These are phyloP conservation scores for Canavalia gladiata DNA, from an alignment of 306 rosid species.

Conservation along the genomic window DNA sequence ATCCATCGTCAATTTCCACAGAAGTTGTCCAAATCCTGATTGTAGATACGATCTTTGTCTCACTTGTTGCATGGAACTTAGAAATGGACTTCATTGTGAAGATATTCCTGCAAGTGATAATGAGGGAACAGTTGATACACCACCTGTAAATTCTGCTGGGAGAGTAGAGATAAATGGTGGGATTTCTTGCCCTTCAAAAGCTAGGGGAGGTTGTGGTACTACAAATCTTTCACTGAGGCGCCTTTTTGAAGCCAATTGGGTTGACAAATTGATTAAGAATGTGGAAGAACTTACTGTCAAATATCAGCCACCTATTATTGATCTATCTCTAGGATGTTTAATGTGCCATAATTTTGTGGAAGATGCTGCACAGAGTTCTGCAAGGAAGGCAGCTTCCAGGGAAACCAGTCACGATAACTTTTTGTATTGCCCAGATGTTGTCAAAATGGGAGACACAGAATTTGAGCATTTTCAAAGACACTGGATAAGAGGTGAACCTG, in stretches of 20 bases:
- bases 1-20: constrained; percentile 75
- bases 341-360: constrained; percentile 51
- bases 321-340: constrained; percentile 57
- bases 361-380: constrained; percentile 47
- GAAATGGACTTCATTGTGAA: constrained; percentile 56
- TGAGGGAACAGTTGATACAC: constrained; percentile 41
- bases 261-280: constrained; percentile 53
- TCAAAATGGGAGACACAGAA: constrained; percentile 50
- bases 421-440: constrained; percentile 67
- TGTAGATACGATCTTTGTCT: constrained; percentile 73
- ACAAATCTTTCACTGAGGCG: constrained; percentile 58
- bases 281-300: constrained; percentile 56
- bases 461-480: constrained; percentile 70
- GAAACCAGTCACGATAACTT: constrained; percentile 59
- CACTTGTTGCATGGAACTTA: constrained; percentile 69
- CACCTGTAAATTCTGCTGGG: constrained; percentile 52
- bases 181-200: constrained; percentile 69
- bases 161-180: constrained; percentile 60
- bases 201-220: constrained; percentile 67
- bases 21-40: constrained; percentile 71
- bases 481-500: constrained; percentile 75
- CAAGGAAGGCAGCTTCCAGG: constrained; percentile 67
- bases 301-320: constrained; percentile 57
- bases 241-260: constrained; percentile 65
- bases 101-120: constrained; percentile 39